Conservation (phyloP, 345 rosid species). For the Adansonia digitata region DNA sequence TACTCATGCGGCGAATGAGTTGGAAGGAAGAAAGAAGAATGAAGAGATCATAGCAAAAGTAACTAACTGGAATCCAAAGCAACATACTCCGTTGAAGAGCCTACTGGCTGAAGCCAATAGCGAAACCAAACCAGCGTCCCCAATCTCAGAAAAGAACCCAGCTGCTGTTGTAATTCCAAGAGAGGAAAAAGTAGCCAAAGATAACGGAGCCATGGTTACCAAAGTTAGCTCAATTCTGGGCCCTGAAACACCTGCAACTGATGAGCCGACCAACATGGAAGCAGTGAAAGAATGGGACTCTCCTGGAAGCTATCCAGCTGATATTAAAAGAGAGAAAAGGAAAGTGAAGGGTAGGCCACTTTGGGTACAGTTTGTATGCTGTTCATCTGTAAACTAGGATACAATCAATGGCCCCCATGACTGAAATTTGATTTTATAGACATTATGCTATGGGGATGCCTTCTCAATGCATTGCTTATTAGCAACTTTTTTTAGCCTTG, state of each 20-base stretch:
- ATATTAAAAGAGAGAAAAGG: slow-evolving; percentile 67
- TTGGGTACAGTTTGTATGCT: slow-evolving; percentile 86
- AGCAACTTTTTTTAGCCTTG: neutral
- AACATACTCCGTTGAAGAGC: slow-evolving; percentile 66
- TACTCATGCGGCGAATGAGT: slow-evolving; percentile 34
- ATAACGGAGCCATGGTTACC: slow-evolving; percentile 9
- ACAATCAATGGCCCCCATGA: neutral
- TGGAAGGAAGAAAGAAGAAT: slow-evolving; percentile 57
- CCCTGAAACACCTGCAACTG: slow-evolving; percentile 31
- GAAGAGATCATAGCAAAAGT: slow-evolving; percentile 69
- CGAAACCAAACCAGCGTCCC: slow-evolving; percentile 41
- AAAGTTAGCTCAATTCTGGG: slow-evolving; percentile 38
- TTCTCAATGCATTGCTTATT: neutral
- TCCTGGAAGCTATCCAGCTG: slow-evolving; percentile 62
- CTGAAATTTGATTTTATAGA: neutral
- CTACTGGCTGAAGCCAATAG: slow-evolving; percentile 54
- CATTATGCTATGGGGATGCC: neutral
- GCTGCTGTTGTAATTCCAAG: slow-evolving; percentile 9
- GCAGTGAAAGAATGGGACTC: slow-evolving; percentile 54
- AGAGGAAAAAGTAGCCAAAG: slow-evolving; percentile 20
- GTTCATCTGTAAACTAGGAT: slow-evolving; percentile 62
- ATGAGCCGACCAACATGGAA: slow-evolving; percentile 35
- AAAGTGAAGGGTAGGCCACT: slow-evolving; percentile 75
- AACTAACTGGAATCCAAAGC: slow-evolving; percentile 53
- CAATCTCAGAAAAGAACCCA: slow-evolving; percentile 31